Conservation (phyloP, 768 basidiomycete species). For the Pleurotus tuoliensis region DNA sequence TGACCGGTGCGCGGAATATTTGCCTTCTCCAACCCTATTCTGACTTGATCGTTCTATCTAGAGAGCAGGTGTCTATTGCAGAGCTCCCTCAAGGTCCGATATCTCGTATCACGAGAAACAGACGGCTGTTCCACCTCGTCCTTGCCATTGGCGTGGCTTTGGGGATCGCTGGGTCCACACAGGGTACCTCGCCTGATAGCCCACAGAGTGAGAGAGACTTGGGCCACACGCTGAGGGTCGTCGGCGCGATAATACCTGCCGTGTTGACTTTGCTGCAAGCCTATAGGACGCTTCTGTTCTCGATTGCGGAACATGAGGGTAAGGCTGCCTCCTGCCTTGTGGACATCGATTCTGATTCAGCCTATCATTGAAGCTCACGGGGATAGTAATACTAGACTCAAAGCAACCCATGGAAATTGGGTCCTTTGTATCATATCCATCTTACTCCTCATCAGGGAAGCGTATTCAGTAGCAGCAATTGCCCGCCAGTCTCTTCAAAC, state of each 20-base stretch:
- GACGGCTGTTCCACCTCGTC: constrained; percentile 24
- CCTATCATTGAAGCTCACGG: no score
- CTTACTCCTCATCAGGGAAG: constrained; percentile 35
- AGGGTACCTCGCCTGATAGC: constrained; percentile 14
- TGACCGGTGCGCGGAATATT: constrained; percentile 29
- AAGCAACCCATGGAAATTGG: constrained; percentile 20
- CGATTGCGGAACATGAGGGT: constrained; percentile 17
- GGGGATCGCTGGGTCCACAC: constrained; percentile 26
- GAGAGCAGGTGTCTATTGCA: neutral
- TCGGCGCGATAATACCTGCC: constrained; percentile 33
- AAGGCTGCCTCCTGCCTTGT: neutral
- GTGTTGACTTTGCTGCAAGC: constrained; percentile 29
- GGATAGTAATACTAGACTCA: no score
- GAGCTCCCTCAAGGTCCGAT: constrained; percentile 16
- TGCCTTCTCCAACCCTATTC: neutral
- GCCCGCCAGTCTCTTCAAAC: constrained; percentile 19
- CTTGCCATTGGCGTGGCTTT: constrained; percentile 27
- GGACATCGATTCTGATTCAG: no score
- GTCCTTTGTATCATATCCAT: constrained; percentile 30
- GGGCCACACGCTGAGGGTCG: constrained; percentile 24
- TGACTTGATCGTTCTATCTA: neutral
- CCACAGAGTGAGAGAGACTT: constrained; percentile 11
- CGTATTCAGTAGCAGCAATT: constrained; percentile 30
- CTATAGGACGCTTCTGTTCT: constrained; percentile 24
- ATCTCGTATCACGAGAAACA: constrained; percentile 23